A percentile compares a stretch with the other conserved stretches of the same genome.
These are phyloP conservation scores for Ceratocystis albifundus DNA, from an alignment of 2,329 filamentous ascomycete species.

Conservation along the genomic window DNA sequence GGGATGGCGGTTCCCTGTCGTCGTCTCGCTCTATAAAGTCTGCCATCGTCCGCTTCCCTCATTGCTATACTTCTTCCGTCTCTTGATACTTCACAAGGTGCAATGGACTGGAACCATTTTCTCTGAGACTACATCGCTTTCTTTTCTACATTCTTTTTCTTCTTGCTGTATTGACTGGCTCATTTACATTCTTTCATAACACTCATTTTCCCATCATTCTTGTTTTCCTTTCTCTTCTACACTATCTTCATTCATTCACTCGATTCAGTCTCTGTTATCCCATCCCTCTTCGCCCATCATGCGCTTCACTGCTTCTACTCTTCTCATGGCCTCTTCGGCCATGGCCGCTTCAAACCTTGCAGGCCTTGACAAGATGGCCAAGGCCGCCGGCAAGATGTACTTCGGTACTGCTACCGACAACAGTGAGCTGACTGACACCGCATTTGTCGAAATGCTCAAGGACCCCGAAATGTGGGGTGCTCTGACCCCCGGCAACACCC, in stretches of 20 bases:
- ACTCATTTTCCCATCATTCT: background rate
- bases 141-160: slow-evolving; percentile 17
- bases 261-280: background rate
- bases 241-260: slow-evolving; percentile 11
- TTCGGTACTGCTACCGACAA: slow-evolving; percentile 52
- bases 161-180: slow-evolving; percentile 16
- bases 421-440: slow-evolving; percentile 35
- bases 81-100: background rate
- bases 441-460: slow-evolving; percentile 40
- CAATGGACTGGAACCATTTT: slow-evolving; percentile 22
- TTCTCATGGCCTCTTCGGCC: slow-evolving; percentile 28
- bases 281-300: slow-evolving; percentile 24
- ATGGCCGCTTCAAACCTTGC: slow-evolving; percentile 26
- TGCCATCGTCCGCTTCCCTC: background rate
- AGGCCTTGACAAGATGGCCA: slow-evolving; percentile 40
- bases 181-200: slow-evolving; percentile 19
- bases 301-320: slow-evolving; percentile 25
- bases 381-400: slow-evolving; percentile 44
- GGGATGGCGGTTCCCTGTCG: too few species aligned
- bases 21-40: background rate
- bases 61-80: too few species aligned
- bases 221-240: slow-evolving; percentile 1
- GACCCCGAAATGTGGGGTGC: slow-evolving; percentile 48
- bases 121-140: slow-evolving; percentile 7
- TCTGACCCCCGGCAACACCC: slow-evolving; percentile 49